A percentile compares a stretch with the other conserved stretches of the same genome.
These are phyloP conservation scores for Tetrapisispora arboricola DNA, from an alignment of 805 yeast genomes.

Conservation along the genomic window DNA sequence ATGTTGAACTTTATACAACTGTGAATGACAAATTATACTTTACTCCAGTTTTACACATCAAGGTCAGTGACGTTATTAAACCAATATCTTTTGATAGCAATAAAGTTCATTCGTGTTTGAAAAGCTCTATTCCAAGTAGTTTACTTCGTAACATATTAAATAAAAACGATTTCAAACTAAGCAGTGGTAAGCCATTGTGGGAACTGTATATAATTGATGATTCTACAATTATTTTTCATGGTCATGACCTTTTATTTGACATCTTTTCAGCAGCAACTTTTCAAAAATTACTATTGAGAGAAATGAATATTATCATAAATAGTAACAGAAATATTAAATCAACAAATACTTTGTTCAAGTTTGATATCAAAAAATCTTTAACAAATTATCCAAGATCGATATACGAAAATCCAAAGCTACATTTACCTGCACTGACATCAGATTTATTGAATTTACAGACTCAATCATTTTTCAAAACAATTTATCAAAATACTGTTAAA, in stretches of 20 bases:
- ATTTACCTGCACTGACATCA: constrained; percentile 18
- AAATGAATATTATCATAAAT: constrained; percentile 7
- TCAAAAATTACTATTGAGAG: constrained; percentile 16
- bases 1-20: constrained; percentile 18
- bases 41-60: constrained; percentile 13
- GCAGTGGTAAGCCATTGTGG: constrained; percentile 21
- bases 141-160: constrained; percentile 22
- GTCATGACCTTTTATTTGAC: constrained; percentile 25
- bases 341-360: background rate
- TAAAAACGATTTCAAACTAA: constrained; percentile 15
- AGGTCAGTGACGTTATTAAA: constrained; percentile 16
- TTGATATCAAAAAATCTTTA: background rate
- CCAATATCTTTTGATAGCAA: constrained; percentile 16
- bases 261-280: constrained; percentile 24
- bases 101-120: constrained; percentile 21
- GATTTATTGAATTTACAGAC: constrained; percentile 20
- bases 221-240: constrained; percentile 21
- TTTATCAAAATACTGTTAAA: constrained; percentile 17
- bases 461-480: constrained; percentile 20
- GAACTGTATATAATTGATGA: constrained; percentile 20
- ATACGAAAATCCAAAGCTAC: constrained; percentile 18
- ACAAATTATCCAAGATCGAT: constrained; percentile 17
- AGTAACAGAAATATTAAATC: background rate
- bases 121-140: constrained; percentile 22
- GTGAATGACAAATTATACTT: constrained; percentile 18